Evolutionary conservation across 202 grass and related monocot genomes (phyloP).

Genomic region (Eragrostis tef): DNA sequence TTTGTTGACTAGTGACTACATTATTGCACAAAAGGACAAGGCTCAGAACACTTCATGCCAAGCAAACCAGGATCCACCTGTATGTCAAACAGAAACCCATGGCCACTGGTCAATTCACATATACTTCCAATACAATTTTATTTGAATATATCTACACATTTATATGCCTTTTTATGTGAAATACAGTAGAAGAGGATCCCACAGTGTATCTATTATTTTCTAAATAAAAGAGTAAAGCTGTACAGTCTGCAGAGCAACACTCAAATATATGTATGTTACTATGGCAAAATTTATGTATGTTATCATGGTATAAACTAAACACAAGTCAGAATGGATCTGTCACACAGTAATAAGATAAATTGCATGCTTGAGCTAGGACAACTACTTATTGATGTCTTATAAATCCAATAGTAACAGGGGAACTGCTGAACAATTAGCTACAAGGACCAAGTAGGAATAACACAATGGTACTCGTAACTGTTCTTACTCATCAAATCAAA

Average conservation of each 20-base stretch:
- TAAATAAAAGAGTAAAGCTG: too few species aligned
- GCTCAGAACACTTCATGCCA: background rate
- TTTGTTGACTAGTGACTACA: background rate
- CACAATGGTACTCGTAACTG: constrained; percentile 5
- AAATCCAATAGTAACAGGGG: background rate
- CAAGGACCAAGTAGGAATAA: background rate
- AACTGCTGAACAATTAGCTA: background rate
- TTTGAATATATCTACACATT: constrained; percentile 16
- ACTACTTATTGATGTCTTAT: constrained; percentile 16
- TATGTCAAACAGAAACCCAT: background rate
- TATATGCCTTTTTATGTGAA: too few species aligned
- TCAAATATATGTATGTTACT: too few species aligned
- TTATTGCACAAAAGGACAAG: constrained; percentile 1
- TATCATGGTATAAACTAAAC: constrained; percentile 9
- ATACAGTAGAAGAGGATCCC: too few species aligned
- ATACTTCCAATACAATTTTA: constrained; percentile 29
- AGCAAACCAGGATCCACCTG: constrained; percentile 8
- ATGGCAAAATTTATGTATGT: too few species aligned
- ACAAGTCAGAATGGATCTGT: constrained; percentile 22
- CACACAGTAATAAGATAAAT: background rate
- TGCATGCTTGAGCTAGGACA: background rate
- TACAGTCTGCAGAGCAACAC: too few species aligned
- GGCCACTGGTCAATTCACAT: background rate
- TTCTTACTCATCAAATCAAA: background rate
- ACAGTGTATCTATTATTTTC: too few species aligned